These are phyloP conservation scores for Musa beccarii DNA, from an alignment of 176 grass and related monocot genomes.

Conservation along the genomic window DNA sequence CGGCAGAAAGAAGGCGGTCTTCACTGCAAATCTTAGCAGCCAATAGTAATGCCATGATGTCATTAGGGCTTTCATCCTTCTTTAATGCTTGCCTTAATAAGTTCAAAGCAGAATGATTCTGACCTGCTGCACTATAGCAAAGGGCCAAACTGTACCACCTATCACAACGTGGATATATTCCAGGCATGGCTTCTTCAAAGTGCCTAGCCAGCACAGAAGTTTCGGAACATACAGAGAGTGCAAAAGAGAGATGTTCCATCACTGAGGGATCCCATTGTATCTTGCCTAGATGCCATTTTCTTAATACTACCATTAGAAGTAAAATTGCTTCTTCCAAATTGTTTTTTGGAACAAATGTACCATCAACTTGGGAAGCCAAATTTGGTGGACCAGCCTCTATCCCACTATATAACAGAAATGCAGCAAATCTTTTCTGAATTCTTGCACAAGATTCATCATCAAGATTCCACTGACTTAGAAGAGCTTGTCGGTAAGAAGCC, in stretches of 20 bases:
- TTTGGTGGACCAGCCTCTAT: conserved; percentile 67
- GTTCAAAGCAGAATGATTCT: conserved; percentile 66
- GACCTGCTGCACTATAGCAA: conserved; percentile 52
- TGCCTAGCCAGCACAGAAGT: conserved; percentile 70
- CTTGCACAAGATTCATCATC: conserved; percentile 67
- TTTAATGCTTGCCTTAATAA: conserved; percentile 70
- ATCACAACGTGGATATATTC: conserved; percentile 70
- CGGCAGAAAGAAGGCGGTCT: conserved; percentile 44
- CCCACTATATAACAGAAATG: conserved; percentile 74
- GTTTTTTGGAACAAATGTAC: conserved; percentile 84
- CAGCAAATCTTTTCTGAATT: conserved; percentile 92
- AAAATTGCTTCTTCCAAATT: conserved; percentile 97
- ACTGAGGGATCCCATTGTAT: conserved; percentile 82
- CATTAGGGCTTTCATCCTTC: conserved; percentile 65
- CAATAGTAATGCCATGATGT: conserved; percentile 59
- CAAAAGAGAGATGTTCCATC: conserved; percentile 88
- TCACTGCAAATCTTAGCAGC: conserved; percentile 88
- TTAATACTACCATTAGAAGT: conserved; percentile 76
- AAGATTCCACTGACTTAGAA: conserved; percentile 96
- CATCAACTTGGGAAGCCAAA: conserved; percentile 79
- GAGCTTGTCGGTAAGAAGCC: conserved; percentile 66
- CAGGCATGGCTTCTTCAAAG: conserved; percentile 77
- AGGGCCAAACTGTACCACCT: conserved; percentile 87
- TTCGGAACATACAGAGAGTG: conserved; percentile 70
- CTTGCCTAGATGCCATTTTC: conserved; percentile 65